Base-by-base conservation (phyloP, 306 rosid genomes). In the Cyclanthera cordifolia region DNA sequence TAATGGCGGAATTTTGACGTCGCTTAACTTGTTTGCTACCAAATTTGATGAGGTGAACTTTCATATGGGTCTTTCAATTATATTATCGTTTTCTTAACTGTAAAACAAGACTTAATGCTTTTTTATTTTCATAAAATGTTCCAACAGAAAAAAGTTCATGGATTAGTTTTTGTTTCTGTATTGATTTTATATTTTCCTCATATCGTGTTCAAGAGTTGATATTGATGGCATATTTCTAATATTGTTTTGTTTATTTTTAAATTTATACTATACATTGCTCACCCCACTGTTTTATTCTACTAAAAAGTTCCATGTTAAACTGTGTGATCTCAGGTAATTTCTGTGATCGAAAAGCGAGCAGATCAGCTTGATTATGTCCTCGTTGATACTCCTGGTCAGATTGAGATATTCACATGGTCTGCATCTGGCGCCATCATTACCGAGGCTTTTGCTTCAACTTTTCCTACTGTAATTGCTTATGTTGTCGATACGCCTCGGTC, bases 401-500 rank as follows among this genome's bases (percentile, higher is more conserved):
- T 93, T 72, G 99, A 94, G 84, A 94, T 90, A 79, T 94, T 94
- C 81, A 90, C 96, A 3, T 94, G 97, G 96, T 94, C 97, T 24
- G 97, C 97, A 53, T 94, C 99, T 68, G 97, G 99, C 55, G 82
- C 95, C 65, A 90, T 94, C 76, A 94, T 94, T 73, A 90, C 97
- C 3, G 99, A 94, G 82, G 99, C 96, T 74, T 94, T 88, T 88
- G 99, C 99, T 51, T 94, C 99, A 58, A 94, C 99, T 28, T 94
- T 94, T 80, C 99, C 96, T 65, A 94, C 96, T 16, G 90, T 94
- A 13, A 82, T 94, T 11, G 61, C 90, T 49, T 94, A 90, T 46
- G 88, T 90, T 49, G 86, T 88, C 3, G 97, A 94, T 75, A 94
- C 97, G 4, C 97, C 97, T 61, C 95, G 96, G 23, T 80, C 97